Evolutionary conservation across 805 yeast genomes (phyloP).

Genomic region (Lipomyces chichibuensis): DNA sequence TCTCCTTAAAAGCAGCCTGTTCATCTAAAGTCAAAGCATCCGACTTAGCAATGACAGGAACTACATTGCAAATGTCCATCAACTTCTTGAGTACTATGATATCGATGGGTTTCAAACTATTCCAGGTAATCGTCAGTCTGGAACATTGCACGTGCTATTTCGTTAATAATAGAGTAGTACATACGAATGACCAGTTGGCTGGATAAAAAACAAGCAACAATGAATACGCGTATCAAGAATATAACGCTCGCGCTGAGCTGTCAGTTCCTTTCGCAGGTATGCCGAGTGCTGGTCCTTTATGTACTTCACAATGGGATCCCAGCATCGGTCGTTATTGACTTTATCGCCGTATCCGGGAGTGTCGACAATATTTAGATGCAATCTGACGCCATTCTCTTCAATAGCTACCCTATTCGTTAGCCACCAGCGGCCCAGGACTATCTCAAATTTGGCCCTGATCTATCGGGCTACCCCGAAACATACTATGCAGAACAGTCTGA

Average conservation of each 20-base stretch:
- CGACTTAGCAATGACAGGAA: slow-evolving; percentile 93
- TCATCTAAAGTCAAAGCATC: slow-evolving; percentile 88
- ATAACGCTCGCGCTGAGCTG: slow-evolving; percentile 70
- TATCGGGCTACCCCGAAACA: background rate
- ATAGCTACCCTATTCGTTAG: slow-evolving; percentile 47
- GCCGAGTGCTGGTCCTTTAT: slow-evolving; percentile 82
- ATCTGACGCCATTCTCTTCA: slow-evolving; percentile 82
- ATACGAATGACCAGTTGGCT: slow-evolving; percentile 69
- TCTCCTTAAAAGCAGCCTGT: slow-evolving; percentile 74
- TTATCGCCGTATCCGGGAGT: slow-evolving; percentile 99
- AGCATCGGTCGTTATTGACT: slow-evolving; percentile 67
- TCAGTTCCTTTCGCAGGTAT: slow-evolving; percentile 87
- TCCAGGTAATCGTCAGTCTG: background rate
- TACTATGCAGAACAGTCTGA: slow-evolving; percentile 41
- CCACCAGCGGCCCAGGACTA: background rate
- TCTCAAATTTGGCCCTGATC: background rate
- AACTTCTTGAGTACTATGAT: slow-evolving; percentile 78
- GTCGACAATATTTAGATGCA: slow-evolving; percentile 86
- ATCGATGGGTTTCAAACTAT: slow-evolving; percentile 81
- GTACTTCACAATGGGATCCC: slow-evolving; percentile 93
- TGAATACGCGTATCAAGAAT: slow-evolving; percentile 91
- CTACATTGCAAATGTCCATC: slow-evolving; percentile 87
- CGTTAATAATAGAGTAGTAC: background rate
- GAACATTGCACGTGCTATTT: background rate
- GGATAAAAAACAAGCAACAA: slow-evolving; percentile 86